phyloP scores from a whole-genome alignment of 768 basidiomycete species.

The Suillus decipiens region DNA sequence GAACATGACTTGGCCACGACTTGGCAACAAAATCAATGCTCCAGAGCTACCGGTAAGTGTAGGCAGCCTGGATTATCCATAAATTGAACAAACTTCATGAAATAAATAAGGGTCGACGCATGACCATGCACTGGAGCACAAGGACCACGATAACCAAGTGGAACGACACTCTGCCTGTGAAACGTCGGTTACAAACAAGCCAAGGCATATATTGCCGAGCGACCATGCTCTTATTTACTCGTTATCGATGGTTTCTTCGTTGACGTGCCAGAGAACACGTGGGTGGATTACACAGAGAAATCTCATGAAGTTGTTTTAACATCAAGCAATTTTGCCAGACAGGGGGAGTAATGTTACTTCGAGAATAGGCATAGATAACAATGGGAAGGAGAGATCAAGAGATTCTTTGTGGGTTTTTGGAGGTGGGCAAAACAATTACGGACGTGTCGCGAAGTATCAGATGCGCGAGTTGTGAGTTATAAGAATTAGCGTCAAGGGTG shows the following conservation, averaged over 20 bases:
- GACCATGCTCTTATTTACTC: constrained; percentile 47
- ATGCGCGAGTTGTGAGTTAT: constrained; percentile 55
- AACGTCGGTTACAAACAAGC: constrained; percentile 30
- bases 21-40: constrained; percentile 61
- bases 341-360: constrained; percentile 57
- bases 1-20: constrained; percentile 44
- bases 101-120: constrained; percentile 36
- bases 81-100: constrained; percentile 2
- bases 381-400: constrained; percentile 23
- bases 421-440: constrained; percentile 75
- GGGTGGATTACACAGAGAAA: constrained; percentile 29
- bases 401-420: constrained; percentile 67
- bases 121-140: constrained; percentile 71
- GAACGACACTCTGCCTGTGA: background rate
- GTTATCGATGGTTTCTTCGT: constrained; percentile 61
- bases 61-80: constrained; percentile 52
- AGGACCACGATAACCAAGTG: constrained; percentile 34
- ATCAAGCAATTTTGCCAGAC: constrained; percentile 43
- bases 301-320: background rate
- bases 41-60: constrained; percentile 73
- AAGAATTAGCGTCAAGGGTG: background rate
- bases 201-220: constrained; percentile 31
- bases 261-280: constrained; percentile 72
- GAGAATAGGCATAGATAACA: constrained; percentile 22
- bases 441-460: constrained; percentile 51